A percentile compares a stretch with the other conserved stretches of the same genome.
phyloP scores from a whole-genome alignment of 805 yeast genomes.

The Yamadazyma kitorensis region DNA sequence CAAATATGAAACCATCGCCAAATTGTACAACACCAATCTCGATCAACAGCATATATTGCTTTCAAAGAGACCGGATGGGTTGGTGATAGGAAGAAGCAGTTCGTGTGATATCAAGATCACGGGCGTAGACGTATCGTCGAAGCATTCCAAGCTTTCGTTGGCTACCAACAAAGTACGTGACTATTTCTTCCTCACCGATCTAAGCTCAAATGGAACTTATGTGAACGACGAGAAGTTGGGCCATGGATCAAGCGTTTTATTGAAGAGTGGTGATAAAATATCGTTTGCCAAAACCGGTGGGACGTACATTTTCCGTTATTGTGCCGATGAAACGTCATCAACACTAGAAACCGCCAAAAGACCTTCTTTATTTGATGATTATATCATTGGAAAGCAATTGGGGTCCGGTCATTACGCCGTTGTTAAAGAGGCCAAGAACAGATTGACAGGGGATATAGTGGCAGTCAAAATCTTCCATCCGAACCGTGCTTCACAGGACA shows the following conservation, averaged over 20 bases:
- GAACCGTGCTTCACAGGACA: conserved; percentile 25
- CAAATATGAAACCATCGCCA: conserved; percentile 19
- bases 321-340: conserved; percentile 20
- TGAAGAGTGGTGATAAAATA: conserved; percentile 64
- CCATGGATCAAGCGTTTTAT: conserved; percentile 43
- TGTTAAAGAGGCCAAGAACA: conserved; percentile 67
- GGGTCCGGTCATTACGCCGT: conserved; percentile 82
- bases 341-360: conserved; percentile 17
- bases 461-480: conserved; percentile 78
- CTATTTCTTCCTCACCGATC: conserved; percentile 50
- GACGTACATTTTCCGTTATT: conserved; percentile 48
- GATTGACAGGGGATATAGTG: conserved; percentile 55
- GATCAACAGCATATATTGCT: conserved; percentile 18
- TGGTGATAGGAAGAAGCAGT: conserved; percentile 53
- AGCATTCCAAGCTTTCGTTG: conserved; percentile 55
- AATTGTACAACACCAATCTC: conserved; percentile 18
- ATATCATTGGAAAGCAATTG: conserved; percentile 54
- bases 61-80: conserved; percentile 19
- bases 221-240: conserved; percentile 57
- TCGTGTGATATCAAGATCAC: conserved; percentile 53
- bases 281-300: conserved; percentile 54
- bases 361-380: conserved; percentile 56
- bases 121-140: conserved; percentile 64
- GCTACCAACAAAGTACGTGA: conserved; percentile 32
- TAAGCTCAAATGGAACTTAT: conserved; percentile 64